phyloP scores from a whole-genome alignment of 2,329 filamentous ascomycete species.

The Nakataea oryzae region DNA sequence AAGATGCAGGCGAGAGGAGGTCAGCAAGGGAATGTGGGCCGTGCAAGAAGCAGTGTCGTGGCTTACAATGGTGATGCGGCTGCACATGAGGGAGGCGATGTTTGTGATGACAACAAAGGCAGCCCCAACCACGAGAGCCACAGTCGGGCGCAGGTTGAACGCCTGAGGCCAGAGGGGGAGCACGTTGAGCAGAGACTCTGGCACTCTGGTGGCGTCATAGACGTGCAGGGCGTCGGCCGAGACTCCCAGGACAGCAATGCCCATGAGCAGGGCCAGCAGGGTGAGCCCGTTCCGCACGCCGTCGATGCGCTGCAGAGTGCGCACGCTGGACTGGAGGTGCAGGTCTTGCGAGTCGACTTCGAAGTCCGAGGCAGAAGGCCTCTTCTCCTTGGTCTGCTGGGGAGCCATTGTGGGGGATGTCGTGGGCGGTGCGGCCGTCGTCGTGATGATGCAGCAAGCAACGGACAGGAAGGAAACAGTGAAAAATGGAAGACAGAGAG shows the following conservation, averaged over 20 bases:
- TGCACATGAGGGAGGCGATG: slow-evolving; percentile 33
- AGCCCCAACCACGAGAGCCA: slow-evolving; percentile 42
- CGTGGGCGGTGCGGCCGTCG: background rate
- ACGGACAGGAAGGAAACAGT: background rate
- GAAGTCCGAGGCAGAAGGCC: slow-evolving; percentile 31
- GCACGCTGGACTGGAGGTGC: slow-evolving; percentile 25
- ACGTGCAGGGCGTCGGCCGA: slow-evolving; percentile 42
- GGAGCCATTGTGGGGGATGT: slow-evolving; percentile 3
- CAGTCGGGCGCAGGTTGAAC: slow-evolving; percentile 46
- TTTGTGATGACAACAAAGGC: slow-evolving; percentile 38
- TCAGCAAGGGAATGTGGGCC: slow-evolving; percentile 2
- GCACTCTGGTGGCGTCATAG: slow-evolving; percentile 42
- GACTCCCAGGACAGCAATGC: slow-evolving; percentile 41
- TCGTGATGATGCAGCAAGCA: background rate
- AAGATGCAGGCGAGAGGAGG: background rate
- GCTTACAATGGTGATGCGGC: slow-evolving; percentile 40
- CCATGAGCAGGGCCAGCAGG: slow-evolving; percentile 36
- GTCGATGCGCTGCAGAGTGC: slow-evolving; percentile 29
- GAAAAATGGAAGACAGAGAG: slow-evolving; percentile 4
- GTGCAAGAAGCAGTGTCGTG: background rate
- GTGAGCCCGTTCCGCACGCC: slow-evolving; percentile 35
- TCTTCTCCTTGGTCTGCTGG: slow-evolving; percentile 5
- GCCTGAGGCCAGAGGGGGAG: slow-evolving; percentile 47
- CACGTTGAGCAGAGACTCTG: slow-evolving; percentile 26
- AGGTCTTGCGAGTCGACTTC: slow-evolving; percentile 33